Evolutionary conservation across 768 basidiomycete genomes (phyloP).

Genomic region (Fistulinella prunicolor): DNA sequence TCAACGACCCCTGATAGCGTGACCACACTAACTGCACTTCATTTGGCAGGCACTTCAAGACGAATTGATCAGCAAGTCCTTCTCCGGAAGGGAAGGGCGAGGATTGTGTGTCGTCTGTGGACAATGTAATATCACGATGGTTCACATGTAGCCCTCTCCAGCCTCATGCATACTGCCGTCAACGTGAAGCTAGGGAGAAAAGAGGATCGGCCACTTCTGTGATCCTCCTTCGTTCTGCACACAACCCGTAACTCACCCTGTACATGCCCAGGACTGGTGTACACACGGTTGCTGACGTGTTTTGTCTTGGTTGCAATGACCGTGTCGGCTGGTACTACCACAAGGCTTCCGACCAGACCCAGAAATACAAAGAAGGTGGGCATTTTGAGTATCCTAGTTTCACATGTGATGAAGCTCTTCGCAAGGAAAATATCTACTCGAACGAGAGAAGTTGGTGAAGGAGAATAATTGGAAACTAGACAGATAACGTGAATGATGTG

Average conservation of each 20-base stretch:
- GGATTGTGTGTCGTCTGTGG: constrained; percentile 58
- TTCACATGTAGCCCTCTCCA: constrained; percentile 26
- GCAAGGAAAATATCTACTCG: constrained; percentile 76
- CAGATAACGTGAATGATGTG: constrained; percentile 25
- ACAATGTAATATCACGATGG: not conserved
- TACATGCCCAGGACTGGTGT: constrained; percentile 60
- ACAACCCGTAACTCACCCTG: constrained; percentile 2
- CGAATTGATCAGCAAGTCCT: constrained; percentile 80
- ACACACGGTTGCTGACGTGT: constrained; percentile 79
- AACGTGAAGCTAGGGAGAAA: constrained; percentile 71
- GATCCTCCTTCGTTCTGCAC: constrained; percentile 16
- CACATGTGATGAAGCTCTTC: not conserved
- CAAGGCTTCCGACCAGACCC: constrained; percentile 68
- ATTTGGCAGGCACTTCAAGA: constrained; percentile 67
- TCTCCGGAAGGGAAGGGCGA: constrained; percentile 78
- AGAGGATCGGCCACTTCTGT: constrained; percentile 77
- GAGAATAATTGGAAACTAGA: constrained; percentile 79
- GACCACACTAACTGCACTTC: not conserved
- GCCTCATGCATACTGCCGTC: constrained; percentile 73
- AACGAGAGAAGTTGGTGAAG: constrained; percentile 75
- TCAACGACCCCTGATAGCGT: not conserved
- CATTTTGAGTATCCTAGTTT: not conserved
- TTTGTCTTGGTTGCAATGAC: constrained; percentile 76
- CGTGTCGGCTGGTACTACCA: constrained; percentile 82
- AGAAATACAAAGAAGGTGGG: constrained; percentile 86